These are phyloP conservation scores for Coemansia sp. DNA, from an alignment of 192 early-diverging fungal genomes.

Conservation along the genomic window DNA sequence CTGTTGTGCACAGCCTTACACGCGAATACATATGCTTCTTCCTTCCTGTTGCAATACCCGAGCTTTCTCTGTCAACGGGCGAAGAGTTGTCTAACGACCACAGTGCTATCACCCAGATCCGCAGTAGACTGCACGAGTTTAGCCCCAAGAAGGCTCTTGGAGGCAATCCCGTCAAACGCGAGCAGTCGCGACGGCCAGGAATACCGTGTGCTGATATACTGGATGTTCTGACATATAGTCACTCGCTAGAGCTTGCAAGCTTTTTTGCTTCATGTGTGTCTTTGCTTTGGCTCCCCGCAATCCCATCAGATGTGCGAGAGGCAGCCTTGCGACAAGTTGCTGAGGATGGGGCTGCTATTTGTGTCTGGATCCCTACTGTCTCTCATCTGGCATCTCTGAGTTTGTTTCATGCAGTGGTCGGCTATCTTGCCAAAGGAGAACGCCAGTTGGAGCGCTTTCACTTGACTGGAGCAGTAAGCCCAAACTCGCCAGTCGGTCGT, in stretches of 20 bases:
- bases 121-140: conserved; percentile 34
- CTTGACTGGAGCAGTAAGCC: conserved; percentile 12
- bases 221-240: conserved; percentile 26
- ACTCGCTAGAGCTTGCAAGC: conserved; percentile 27
- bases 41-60: conserved; percentile 40
- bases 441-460: conserved; percentile 46
- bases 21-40: conserved; percentile 44
- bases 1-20: conserved; percentile 16
- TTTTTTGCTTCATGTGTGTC: conserved; percentile 29
- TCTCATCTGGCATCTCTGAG: conserved; percentile 33
- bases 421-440: conserved; percentile 41
- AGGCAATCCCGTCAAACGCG: not conserved
- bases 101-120: conserved; percentile 37
- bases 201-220: conserved; percentile 21
- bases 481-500: not conserved
- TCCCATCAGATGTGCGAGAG: conserved; percentile 15
- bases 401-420: conserved; percentile 30
- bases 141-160: conserved; percentile 11
- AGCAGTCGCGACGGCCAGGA: conserved; percentile 17
- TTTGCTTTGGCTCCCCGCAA: conserved; percentile 38
- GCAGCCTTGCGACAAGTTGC: not conserved
- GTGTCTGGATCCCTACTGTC: conserved; percentile 33
- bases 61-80: conserved; percentile 5
- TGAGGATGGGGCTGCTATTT: conserved; percentile 1
- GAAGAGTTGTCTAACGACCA: conserved; percentile 10